Conservation (phyloP, 2,329 filamentous ascomycete genomes). For the Orbilia javanica region DNA sequence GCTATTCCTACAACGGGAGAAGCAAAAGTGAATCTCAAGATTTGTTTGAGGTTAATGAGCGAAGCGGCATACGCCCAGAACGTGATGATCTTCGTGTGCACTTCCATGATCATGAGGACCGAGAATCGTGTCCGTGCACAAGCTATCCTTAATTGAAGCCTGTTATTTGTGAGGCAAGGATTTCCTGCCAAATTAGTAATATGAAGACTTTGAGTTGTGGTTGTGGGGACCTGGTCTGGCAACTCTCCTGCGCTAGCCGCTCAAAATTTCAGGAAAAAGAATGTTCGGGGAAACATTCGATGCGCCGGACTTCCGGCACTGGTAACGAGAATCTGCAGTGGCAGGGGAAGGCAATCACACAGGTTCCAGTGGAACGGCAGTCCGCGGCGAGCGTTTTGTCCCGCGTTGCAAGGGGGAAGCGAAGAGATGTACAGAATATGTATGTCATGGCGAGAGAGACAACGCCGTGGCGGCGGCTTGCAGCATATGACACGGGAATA, state of each 20-base stretch:
- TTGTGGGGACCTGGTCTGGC: background rate
- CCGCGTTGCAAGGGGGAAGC: slow-evolving; percentile 36
- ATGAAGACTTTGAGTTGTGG: slow-evolving; percentile 5
- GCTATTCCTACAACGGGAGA: background rate
- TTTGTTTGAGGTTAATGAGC: slow-evolving; percentile 12
- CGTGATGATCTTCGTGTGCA: slow-evolving; percentile 14
- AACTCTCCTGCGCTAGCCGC: background rate
- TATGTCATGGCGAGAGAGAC: slow-evolving; percentile 25
- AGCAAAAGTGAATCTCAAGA: background rate
- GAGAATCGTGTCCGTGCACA: slow-evolving; percentile 10
- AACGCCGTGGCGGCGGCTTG: slow-evolving; percentile 42
- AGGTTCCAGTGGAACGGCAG: slow-evolving; percentile 32
- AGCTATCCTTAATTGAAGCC: slow-evolving; percentile 23
- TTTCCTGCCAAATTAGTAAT: slow-evolving; percentile 24
- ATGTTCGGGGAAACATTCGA: slow-evolving; percentile 36
- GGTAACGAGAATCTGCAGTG: slow-evolving; percentile 35
- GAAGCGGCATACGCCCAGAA: slow-evolving; percentile 2
- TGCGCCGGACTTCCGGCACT: slow-evolving; percentile 43
- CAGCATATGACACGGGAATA: slow-evolving; percentile 43
- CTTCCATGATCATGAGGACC: slow-evolving; percentile 34
- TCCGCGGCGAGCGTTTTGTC: slow-evolving; percentile 34
- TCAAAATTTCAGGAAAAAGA: slow-evolving; percentile 19
- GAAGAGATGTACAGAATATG: background rate
- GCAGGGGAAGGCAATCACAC: slow-evolving; percentile 30
- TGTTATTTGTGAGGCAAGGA: slow-evolving; percentile 26